These are phyloP conservation scores for Megacollybia platyphylla DNA, from an alignment of 1,284 basidiomycete genomes.

Conservation along the genomic window DNA sequence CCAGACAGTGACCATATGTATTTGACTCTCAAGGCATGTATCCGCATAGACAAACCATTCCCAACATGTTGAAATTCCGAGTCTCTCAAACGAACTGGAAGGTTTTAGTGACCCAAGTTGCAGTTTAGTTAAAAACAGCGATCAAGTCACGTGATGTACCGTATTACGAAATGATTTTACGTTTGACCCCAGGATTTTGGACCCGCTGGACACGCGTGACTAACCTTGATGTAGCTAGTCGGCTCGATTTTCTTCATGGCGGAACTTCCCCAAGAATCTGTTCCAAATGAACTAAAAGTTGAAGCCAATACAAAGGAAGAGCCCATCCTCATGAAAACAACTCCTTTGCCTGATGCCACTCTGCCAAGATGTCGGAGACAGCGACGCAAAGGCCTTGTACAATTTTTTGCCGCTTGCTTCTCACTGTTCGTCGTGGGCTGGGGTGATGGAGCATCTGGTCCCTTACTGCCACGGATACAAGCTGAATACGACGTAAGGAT, in stretches of 20 bases:
- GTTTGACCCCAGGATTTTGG: too few relatives aligned
- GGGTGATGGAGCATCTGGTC: slow-evolving; percentile 25
- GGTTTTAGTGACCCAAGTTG: too few relatives aligned
- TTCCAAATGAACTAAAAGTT: not conserved
- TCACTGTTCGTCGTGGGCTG: slow-evolving; percentile 18
- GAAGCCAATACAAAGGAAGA: not conserved
- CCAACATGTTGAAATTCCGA: too few relatives aligned
- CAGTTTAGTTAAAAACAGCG: too few relatives aligned
- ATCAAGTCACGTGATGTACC: too few relatives aligned
- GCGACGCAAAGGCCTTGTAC: not conserved
- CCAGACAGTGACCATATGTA: too few relatives aligned
- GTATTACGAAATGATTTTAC: too few relatives aligned
- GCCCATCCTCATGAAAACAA: not conserved
- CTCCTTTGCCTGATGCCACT: not conserved
- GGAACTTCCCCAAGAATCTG: not conserved
- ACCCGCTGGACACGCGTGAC: too few relatives aligned
- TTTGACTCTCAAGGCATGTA: too few relatives aligned
- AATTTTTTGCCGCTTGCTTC: slow-evolving; percentile 9
- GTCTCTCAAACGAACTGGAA: too few relatives aligned
- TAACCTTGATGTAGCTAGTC: too few relatives aligned
- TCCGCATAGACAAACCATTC: too few relatives aligned
- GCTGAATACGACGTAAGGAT: slow-evolving; percentile 15
- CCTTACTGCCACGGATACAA: slow-evolving; percentile 23
- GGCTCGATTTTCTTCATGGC: not conserved
- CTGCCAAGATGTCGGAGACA: not conserved